Percentiles rank a stretch among this genome's conserved stretches.
Evolutionary conservation across 176 grass and related monocot genomes (phyloP).

Genomic region (Phoenix dactylifera): DNA sequence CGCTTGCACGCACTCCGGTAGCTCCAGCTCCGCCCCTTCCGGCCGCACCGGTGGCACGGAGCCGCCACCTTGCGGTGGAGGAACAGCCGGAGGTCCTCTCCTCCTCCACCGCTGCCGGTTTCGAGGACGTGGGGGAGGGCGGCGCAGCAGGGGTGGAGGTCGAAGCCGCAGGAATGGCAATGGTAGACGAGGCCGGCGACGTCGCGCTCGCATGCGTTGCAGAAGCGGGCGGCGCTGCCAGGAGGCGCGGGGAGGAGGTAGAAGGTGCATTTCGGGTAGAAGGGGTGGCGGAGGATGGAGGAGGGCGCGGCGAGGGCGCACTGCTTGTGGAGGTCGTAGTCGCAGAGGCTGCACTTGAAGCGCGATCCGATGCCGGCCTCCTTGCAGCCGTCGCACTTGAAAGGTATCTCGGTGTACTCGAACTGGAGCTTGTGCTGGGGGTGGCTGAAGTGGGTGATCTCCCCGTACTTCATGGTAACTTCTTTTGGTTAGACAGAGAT

Average conservation of each 20-base stretch:
- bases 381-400: not conserved
- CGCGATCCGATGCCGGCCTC: not conserved
- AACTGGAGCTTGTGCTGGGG: not conserved
- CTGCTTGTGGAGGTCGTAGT: not conserved
- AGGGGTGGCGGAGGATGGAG: not conserved
- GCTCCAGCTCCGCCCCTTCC: constrained; percentile 77
- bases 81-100: constrained; percentile 22
- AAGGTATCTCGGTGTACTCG: not conserved
- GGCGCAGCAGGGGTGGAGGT: constrained; percentile 1
- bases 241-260: not conserved
- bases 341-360: not conserved
- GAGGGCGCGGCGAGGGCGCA: not conserved
- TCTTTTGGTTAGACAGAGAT: not conserved
- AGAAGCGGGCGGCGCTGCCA: not conserved
- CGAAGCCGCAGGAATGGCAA: not conserved
- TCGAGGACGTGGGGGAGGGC: constrained; percentile 70
- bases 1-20: constrained; percentile 81
- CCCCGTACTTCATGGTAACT: not conserved
- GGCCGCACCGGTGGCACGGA: constrained; percentile 75
- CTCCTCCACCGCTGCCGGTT: constrained; percentile 2
- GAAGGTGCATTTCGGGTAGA: not conserved
- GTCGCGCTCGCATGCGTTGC: not conserved
- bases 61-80: constrained; percentile 39
- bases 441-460: not conserved
- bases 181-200: not conserved